phyloP scores from a whole-genome alignment of 257 asterid species.

The Paulownia fortunei region DNA sequence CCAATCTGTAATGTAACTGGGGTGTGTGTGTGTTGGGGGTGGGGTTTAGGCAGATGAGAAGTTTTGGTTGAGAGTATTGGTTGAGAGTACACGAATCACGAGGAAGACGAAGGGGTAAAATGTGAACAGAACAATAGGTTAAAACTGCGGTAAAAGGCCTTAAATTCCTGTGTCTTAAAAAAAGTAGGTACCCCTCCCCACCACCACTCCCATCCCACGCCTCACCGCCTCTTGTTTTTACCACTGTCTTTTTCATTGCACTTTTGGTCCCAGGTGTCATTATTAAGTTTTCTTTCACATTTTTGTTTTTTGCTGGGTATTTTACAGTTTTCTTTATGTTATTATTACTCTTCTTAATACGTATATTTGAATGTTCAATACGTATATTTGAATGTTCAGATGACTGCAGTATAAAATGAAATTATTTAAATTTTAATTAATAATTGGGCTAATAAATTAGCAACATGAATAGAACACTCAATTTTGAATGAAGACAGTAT shows the following conservation, averaged over 20 bases:
- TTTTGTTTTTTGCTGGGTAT: too few species aligned
- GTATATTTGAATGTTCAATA: too few species aligned
- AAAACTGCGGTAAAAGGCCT: slow-evolving; percentile 33
- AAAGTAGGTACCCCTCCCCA: neutral
- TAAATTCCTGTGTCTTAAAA: slow-evolving; percentile 24
- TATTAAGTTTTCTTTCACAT: neutral
- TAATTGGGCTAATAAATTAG: too few species aligned
- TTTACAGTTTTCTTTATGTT: too few species aligned
- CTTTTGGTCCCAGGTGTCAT: slow-evolving; percentile 17
- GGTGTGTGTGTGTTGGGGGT: slow-evolving; percentile 11
- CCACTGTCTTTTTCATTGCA: slow-evolving; percentile 30
- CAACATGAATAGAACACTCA: too few species aligned
- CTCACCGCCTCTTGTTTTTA: slow-evolving; percentile 15
- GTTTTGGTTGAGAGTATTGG: slow-evolving; percentile 26
- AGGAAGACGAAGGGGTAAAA: slow-evolving; percentile 42
- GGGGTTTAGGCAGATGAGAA: too few species aligned
- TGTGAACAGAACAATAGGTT: slow-evolving; percentile 37
- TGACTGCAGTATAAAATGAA: too few species aligned
- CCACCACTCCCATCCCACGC: neutral
- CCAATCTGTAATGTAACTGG: slow-evolving; percentile 36
- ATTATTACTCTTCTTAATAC: too few species aligned
- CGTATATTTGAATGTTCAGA: too few species aligned
- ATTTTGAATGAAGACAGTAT: too few species aligned
- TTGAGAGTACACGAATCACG: slow-evolving; percentile 43
- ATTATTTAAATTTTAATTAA: too few species aligned